phyloP scores from a whole-genome alignment of 2,329 filamentous ascomycete genomes.

The Dichotomopilus funicola region DNA sequence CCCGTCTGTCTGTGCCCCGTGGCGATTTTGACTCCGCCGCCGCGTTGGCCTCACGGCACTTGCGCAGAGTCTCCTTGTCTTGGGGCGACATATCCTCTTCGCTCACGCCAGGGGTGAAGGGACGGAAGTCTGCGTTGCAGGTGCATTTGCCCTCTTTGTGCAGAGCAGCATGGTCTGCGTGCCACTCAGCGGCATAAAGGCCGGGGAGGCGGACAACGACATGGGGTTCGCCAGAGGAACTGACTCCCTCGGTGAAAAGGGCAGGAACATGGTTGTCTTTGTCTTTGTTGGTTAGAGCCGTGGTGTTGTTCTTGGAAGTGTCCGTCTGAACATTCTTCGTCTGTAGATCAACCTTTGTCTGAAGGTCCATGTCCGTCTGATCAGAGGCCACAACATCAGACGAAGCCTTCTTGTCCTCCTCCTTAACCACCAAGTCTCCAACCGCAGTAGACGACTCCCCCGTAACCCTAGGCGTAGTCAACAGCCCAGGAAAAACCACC shows the following conservation, averaged over 20 bases:
- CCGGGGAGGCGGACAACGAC: slow-evolving; percentile 30
- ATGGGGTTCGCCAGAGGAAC: slow-evolving; percentile 13
- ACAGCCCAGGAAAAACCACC: slow-evolving; percentile 32
- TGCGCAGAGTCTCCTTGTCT: slow-evolving; percentile 1
- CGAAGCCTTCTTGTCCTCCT: too few species aligned
- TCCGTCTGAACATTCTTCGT: too few species aligned
- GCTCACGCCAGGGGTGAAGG: slow-evolving; percentile 22
- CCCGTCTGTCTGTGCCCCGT: neutral
- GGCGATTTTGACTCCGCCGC: neutral
- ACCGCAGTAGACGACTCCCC: too few species aligned
- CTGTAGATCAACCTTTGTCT: too few species aligned
- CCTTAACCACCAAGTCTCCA: too few species aligned
- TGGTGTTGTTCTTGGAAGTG: too few species aligned
- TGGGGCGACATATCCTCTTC: slow-evolving; percentile 11
- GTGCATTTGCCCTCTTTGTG: slow-evolving; percentile 32
- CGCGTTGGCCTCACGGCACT: slow-evolving; percentile 9
- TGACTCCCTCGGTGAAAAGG: slow-evolving; percentile 7
- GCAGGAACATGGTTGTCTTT: slow-evolving; percentile 10
- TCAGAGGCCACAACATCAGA: too few species aligned
- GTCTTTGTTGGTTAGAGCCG: too few species aligned
- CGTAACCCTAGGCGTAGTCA: slow-evolving; percentile 28
- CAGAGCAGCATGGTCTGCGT: slow-evolving; percentile 32
- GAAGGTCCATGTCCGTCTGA: too few species aligned
- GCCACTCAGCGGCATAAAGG: slow-evolving; percentile 38
- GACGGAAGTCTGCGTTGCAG: slow-evolving; percentile 30